Evolutionary conservation across 2,329 filamentous ascomycete species (phyloP).

Genomic region (Phyllosticta ampelicida): DNA sequence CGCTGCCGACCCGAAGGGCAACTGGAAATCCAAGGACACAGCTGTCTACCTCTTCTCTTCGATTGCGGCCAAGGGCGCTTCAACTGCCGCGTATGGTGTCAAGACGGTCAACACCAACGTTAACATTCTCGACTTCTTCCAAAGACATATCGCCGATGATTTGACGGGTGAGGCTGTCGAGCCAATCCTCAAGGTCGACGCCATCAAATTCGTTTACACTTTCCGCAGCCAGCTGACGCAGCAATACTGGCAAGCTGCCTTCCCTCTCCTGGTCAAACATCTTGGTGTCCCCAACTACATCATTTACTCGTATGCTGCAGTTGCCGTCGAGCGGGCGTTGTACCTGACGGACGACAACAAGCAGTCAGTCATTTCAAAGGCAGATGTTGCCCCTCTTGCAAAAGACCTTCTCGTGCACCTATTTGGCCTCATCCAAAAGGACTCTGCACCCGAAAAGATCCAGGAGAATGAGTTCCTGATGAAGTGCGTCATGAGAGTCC

Average conservation of each 20-base stretch:
- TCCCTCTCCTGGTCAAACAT: conserved; percentile 84
- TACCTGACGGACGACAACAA: conserved; percentile 69
- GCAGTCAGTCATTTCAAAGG: conserved; percentile 67
- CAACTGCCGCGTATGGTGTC: conserved; percentile 81
- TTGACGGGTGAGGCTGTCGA: conserved; percentile 62
- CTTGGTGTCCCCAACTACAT: conserved; percentile 86
- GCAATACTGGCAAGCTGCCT: conserved; percentile 81
- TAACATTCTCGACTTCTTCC: conserved; percentile 89
- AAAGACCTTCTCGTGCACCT: conserved; percentile 82
- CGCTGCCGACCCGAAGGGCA: conserved; percentile 52
- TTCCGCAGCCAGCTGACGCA: conserved; percentile 92
- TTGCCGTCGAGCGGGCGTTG: conserved; percentile 87
- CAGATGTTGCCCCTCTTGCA: conserved; percentile 68
- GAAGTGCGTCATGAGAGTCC: conserved; percentile 95
- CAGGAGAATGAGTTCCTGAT: conserved; percentile 99
- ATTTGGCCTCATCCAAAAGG: conserved; percentile 82
- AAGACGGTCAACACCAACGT: conserved; percentile 73
- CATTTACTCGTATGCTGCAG: conserved; percentile 93
- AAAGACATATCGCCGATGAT: conserved; percentile 83
- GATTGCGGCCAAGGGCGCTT: conserved; percentile 81
- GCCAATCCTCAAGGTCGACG: conserved; percentile 89
- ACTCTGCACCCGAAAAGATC: conserved; percentile 76
- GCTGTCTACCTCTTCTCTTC: conserved; percentile 95
- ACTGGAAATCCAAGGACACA: conserved; percentile 97
- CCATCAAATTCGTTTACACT: conserved; percentile 94